These are phyloP conservation scores for Metschnikowia drakensbergensis DNA, from an alignment of 805 yeast genomes.

Conservation along the genomic window DNA sequence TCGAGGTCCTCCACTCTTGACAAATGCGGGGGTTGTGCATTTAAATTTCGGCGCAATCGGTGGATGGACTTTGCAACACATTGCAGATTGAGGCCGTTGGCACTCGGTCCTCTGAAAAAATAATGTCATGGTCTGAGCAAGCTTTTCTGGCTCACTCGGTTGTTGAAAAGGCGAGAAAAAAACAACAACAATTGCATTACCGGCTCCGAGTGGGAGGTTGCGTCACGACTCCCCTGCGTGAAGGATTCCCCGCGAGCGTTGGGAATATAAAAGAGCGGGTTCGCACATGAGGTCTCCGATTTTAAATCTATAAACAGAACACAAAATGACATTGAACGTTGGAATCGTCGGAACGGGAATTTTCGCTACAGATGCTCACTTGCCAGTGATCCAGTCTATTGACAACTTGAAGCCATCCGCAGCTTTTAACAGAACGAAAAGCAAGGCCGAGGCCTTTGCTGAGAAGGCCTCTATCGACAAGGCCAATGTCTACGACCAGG, in stretches of 20 bases:
- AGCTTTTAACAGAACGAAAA: conserved; percentile 76
- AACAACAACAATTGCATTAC: not conserved
- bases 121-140: too few species aligned
- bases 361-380: conserved; percentile 80
- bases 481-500: conserved; percentile 50
- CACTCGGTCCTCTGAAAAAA: too few species aligned
- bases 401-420: conserved; percentile 57
- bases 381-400: conserved; percentile 62
- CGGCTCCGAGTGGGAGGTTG: too few species aligned
- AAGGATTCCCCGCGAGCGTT: not conserved
- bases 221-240: too few species aligned
- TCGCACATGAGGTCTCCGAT: not conserved
- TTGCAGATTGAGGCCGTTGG: too few species aligned
- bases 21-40: conserved; percentile 4
- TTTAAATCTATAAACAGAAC: not conserved
- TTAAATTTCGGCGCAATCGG: conserved; percentile 3
- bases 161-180: not conserved
- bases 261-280: conserved; percentile 1
- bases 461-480: conserved; percentile 49
- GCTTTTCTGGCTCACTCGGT: too few species aligned
- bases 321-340: conserved; percentile 42
- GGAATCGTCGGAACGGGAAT: conserved; percentile 82
- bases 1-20: conserved; percentile 1
- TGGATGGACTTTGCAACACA: not conserved
- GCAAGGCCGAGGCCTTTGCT: conserved; percentile 83